Conservation (phyloP, 73 alveolate species). For the Symbiodinium pilosum region DNA sequence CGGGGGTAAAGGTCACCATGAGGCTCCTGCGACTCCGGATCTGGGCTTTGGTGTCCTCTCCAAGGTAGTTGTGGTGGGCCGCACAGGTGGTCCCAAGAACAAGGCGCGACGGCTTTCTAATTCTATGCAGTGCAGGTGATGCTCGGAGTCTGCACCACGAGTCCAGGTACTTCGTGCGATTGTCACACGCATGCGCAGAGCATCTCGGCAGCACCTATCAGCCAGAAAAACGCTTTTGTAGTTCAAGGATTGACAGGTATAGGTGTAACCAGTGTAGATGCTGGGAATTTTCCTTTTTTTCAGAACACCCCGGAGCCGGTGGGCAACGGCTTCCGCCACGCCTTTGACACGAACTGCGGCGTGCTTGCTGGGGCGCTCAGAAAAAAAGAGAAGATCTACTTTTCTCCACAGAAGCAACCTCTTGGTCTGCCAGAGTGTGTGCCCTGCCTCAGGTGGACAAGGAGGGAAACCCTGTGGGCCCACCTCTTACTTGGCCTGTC, state of each 20-base stretch:
- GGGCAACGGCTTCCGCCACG: conserved; percentile 73
- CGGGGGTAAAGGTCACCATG: neutral
- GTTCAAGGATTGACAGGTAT: too few relatives aligned
- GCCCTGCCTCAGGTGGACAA: conserved; percentile 65
- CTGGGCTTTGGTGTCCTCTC: neutral
- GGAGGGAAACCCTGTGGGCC: conserved; percentile 90
- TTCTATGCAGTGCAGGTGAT: too few relatives aligned
- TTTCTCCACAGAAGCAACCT: too few relatives aligned
- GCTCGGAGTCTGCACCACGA: too few relatives aligned
- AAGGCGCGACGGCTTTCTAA: too few relatives aligned
- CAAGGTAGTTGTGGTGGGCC: conserved; percentile 88
- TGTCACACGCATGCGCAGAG: conserved; percentile 92
- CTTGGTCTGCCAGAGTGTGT: too few relatives aligned
- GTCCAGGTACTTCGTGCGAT: conserved; percentile 88
- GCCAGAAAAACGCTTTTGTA: too few relatives aligned
- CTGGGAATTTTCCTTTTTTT: too few relatives aligned
- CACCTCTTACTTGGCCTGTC: too few relatives aligned
- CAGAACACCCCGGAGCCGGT: conserved; percentile 82
- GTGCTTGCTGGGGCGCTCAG: conserved; percentile 39
- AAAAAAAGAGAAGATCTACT: too few relatives aligned
- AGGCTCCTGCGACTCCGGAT: neutral
- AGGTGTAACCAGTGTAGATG: too few relatives aligned
- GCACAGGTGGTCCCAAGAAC: conserved; percentile 93
- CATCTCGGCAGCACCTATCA: neutral
- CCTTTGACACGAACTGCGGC: conserved; percentile 94